These are phyloP conservation scores for Nidularia sp. DNA, from an alignment of 768 basidiomycete species.

Conservation along the genomic window DNA sequence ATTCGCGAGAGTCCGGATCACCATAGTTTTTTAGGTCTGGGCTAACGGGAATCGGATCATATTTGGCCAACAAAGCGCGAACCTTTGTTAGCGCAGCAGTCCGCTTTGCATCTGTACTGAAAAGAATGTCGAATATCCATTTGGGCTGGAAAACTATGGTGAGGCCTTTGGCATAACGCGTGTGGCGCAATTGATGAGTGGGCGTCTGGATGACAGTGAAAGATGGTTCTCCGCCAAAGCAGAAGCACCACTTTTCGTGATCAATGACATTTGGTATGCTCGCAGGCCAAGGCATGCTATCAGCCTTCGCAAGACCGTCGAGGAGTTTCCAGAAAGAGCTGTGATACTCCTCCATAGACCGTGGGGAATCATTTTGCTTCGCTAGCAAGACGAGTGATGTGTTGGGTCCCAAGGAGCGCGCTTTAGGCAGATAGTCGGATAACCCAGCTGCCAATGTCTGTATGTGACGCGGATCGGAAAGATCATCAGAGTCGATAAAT, in stretches of 20 bases:
- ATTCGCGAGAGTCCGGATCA: constrained; percentile 12
- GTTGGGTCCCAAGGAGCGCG: constrained; percentile 12
- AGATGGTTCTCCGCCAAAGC: constrained; percentile 15
- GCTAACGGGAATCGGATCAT: constrained; percentile 14
- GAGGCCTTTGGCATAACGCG: constrained; percentile 12
- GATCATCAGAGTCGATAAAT: constrained; percentile 14
- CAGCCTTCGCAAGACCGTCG: constrained; percentile 12
- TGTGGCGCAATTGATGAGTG: constrained; percentile 11
- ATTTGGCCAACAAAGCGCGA: constrained; percentile 11
- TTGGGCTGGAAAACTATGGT: constrained; percentile 17
- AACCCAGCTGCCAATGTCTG: constrained; percentile 9
- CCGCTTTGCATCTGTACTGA: constrained; percentile 13
- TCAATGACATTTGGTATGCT: constrained; percentile 10
- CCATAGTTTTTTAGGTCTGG: constrained; percentile 17
- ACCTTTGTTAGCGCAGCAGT: constrained; percentile 12
- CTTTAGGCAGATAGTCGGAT: constrained; percentile 12
- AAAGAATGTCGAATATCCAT: constrained; percentile 17
- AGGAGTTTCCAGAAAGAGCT: constrained; percentile 13
- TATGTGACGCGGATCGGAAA: constrained; percentile 12
- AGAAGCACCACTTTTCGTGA: constrained; percentile 15
- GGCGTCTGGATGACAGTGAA: constrained; percentile 15
- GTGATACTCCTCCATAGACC: constrained; percentile 13
- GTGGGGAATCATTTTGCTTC: constrained; percentile 10
- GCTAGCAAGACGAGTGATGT: constrained; percentile 16
- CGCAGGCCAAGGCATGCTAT: constrained; percentile 11